These are phyloP conservation scores for Achlya hypogyna DNA, from an alignment of 352 stramenopile genomes.

Conservation along the genomic window DNA sequence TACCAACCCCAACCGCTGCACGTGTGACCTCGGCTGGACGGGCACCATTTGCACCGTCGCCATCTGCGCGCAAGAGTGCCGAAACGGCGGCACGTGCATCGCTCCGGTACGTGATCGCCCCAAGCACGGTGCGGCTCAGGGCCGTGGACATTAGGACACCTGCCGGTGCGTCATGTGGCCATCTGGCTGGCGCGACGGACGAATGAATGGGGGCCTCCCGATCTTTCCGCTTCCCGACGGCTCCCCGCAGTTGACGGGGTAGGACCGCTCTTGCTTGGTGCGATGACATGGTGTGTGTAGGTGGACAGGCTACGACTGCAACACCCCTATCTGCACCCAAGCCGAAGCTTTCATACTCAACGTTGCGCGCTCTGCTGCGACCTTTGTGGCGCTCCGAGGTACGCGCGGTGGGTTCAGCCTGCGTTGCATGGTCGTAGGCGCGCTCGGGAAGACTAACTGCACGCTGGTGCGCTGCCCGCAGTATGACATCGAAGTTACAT, in stretches of 20 bases:
- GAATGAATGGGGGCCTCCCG: slow-evolving; percentile 78
- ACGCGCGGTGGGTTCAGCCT: neutral
- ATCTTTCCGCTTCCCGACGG: slow-evolving; percentile 89
- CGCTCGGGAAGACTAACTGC: slow-evolving; percentile 40
- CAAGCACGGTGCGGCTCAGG: neutral
- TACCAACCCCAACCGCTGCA: slow-evolving; percentile 87
- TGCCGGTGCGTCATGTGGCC: slow-evolving; percentile 86
- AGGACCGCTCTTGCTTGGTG: slow-evolving; percentile 13
- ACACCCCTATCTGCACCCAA: slow-evolving; percentile 92
- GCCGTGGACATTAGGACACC: slow-evolving; percentile 54
- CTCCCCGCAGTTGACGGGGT: slow-evolving; percentile 86
- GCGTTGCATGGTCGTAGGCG: neutral
- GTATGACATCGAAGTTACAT: slow-evolving; percentile 78
- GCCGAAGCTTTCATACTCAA: slow-evolving; percentile 88
- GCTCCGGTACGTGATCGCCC: slow-evolving; percentile 25
- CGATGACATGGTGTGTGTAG: neutral
- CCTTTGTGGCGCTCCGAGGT: slow-evolving; percentile 48
- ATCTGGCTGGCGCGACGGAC: slow-evolving; percentile 85
- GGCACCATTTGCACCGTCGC: slow-evolving; percentile 80
- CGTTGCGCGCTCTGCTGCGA: slow-evolving; percentile 30
- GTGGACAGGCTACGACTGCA: slow-evolving; percentile 95
- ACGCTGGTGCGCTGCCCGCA: slow-evolving; percentile 64
- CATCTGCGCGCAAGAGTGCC: slow-evolving; percentile 88
- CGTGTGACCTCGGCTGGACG: slow-evolving; percentile 86
- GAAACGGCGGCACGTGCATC: slow-evolving; percentile 68